A percentile compares a stretch with the other conserved stretches of the same genome.
Evolutionary conservation across 495 filamentous ascomycete species (phyloP).

Genomic region (Aspergillus bertholletiae): DNA sequence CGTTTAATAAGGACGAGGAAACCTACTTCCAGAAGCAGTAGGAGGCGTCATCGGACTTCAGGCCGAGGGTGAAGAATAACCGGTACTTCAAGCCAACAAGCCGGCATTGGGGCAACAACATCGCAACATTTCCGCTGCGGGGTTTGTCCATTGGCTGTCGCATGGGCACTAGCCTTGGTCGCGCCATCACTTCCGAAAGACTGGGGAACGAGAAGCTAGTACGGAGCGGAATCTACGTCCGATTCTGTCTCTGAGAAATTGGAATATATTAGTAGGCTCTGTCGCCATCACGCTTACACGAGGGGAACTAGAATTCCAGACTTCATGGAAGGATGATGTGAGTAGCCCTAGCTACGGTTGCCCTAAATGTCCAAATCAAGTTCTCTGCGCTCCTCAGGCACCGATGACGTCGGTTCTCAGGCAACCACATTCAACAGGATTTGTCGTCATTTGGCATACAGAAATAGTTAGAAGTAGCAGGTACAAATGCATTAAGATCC

Average conservation of each 20-base stretch:
- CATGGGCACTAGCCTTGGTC: too few species aligned
- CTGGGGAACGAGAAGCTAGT: too few species aligned
- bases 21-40: not conserved
- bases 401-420: not conserved
- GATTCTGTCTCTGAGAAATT: too few species aligned
- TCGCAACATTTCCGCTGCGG: conserved; percentile 9
- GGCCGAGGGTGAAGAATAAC: not conserved
- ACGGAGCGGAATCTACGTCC: too few species aligned
- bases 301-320: too few species aligned
- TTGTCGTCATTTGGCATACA: not conserved
- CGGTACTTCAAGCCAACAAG: not conserved
- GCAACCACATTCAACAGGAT: not conserved
- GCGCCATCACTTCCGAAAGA: not conserved
- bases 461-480: too few species aligned
- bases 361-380: too few species aligned
- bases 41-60: not conserved
- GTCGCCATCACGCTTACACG: too few species aligned
- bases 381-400: not conserved
- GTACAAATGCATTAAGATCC: too few species aligned
- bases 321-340: too few species aligned
- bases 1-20: not conserved
- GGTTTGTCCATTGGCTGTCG: not conserved
- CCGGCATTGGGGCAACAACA: not conserved
- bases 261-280: too few species aligned
- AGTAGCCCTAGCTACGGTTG: too few species aligned